Base-by-base conservation (phyloP, 768 basidiomycete species). In the Cyclocybe aegerita region DNA sequence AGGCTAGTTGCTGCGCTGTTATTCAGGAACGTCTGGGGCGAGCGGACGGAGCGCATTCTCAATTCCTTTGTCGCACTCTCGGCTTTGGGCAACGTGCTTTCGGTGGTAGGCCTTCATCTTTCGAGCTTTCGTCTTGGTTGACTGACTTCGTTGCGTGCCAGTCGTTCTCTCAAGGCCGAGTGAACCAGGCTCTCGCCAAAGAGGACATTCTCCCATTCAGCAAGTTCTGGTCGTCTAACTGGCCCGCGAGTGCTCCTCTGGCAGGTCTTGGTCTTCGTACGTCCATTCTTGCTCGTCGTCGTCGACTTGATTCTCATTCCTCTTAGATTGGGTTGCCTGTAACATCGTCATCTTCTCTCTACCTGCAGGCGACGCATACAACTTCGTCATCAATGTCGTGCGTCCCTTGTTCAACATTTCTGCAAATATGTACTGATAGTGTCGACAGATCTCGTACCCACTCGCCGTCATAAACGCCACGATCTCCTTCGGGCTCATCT, bases 321-420 rank as follows among this genome's bases (percentile, higher is more conserved):
- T 43, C 7, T 34, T 35, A 72, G 70, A 73, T 40, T 75, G 70
- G 67, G 36, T 58, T 9, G 52, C 70, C n/a, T 75, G 72, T 50
- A 46, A 67, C 35, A 58, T 71, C 38, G 64, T 73, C 23, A 68
- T 74, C 17, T 66, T 74, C 43, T 63, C 62, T 11, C 57, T 72
- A 0, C 86, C 86, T 0, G 74, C 82, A 0, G 85, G 86, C 3
- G 86, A 87, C 55, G 83, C 83, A 0, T 88, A 83, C 61, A 73
- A 77, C 46, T 85, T 89, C 61, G 72, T 81, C 16, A 65, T 84
- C 57, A 82, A 80, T 58, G 63, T 72, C 56, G 82, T 83, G 56
- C 43, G 81, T 65, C 3, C 7, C 14, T 11, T 16, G 30, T 16
- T 12, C 10, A 30, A 7, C 7, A 4, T 11, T 7, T 11, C 10